Base-by-base conservation (phyloP, 371 early-diverging fungal genomes). In the Mucor irregularis region DNA sequence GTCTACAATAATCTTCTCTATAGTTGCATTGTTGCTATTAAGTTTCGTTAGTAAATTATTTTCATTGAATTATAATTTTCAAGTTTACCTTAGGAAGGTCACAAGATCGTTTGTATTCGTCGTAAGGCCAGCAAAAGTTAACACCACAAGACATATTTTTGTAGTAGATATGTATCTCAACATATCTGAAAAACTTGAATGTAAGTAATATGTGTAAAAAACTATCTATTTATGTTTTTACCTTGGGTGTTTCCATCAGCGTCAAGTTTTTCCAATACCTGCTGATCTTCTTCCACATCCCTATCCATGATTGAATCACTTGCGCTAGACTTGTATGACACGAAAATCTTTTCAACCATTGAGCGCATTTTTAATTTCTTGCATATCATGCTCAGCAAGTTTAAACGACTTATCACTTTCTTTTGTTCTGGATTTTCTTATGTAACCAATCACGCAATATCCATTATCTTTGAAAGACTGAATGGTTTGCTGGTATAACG, bases 401-500 rank as follows among this genome's bases (percentile, higher is more conserved):
- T 53, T 52, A 24, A 45, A 45, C 48, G 42, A 13, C 43, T 53
- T 56, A 44, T 57, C 44, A 22, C 45, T 51, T 43, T 62, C 62
- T 52, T 56, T 62, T 44, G 56, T 45, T 44, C 26, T 56, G 38
- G 57, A 62, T 56, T 62, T 62, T 56, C 56, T 52, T n/a, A 30
- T 30, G 46, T 62, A 62, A 34, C 56, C 62, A 48, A 56, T 48
- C 21, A 52, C 62, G 43, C 56, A 22, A 46, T 46, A 55, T 29
- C 62, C 56, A 51, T 62, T 44, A 14, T 56, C 43, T 37, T 62
- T 56, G 44, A 62, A 45, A 53, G 50, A 50, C 44, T 52, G 37
- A 37, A 61, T 61, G 14, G 46, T 48, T 47, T 54, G 37, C 34
- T 54, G 55, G 53, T 52, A 51, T 51, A 42, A 33, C 33, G 53